Evolutionary conservation across 805 yeast genomes (phyloP), one percentile per base, ranked within the genome.

Genomic region (Metschnikowia gelsemii): DNA sequence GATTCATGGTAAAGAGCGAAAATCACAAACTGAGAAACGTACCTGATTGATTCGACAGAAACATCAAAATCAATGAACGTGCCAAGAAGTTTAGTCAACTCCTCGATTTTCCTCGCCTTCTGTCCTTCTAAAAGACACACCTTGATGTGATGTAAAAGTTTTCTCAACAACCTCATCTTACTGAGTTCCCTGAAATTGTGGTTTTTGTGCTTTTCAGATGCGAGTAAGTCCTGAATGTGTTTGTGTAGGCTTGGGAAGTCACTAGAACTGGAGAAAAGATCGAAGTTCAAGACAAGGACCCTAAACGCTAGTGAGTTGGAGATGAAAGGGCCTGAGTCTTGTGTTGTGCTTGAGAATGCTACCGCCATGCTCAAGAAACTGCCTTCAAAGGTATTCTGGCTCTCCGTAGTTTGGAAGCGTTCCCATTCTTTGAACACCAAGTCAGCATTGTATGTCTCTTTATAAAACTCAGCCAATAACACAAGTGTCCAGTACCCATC

Each of bases 401-500:
- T 22, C 8, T 31, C 27, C 2, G 28, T 18, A 8, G 13, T 17
- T 11, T 23, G 31, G 18, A 12, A 34, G 2, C 16, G 17, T 11
- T 22, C 4, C 31, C 36, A 14, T n/a, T 31, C 17, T 20, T 35
- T 29, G 13, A 42, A 35, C 12, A 9, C 19, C 14, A 46, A 35
- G 7, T 35, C 22, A 1, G 38, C 42, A 28, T 62, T 60, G 29
- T 35, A 42, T 16, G 47, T 50, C 3, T 52, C 55, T 47, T 65
- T 69, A 52, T 78, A 79, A 20, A 72, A 63, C 29, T 72, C 75
- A 20, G 83, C 52, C 7, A 84, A 54, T 0, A 82, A 72, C 0
- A 76, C 72, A 1, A 84, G 55, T 2, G 82, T 69, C 19, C 78
- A 78, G 51, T 79, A 84, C 1, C 89, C 89, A 48, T 74, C 75